Base-by-base conservation (phyloP, 2,329 filamentous ascomycete genomes). In the Sarocladiaceae sp. region DNA sequence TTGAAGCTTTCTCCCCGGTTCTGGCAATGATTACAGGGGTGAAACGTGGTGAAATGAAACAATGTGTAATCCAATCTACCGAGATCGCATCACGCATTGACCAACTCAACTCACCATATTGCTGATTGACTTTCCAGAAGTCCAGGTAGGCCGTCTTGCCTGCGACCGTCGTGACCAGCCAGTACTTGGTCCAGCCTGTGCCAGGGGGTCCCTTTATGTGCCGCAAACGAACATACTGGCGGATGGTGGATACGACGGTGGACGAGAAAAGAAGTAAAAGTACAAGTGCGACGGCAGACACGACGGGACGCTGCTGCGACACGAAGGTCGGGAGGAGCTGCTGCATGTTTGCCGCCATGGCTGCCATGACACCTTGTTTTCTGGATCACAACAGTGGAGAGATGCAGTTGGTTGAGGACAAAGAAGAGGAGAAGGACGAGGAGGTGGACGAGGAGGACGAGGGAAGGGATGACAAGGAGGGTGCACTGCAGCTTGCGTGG, bases 201-300 rank as follows among this genome's bases (percentile, higher is more conserved):
- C 54, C 33, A 15, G 49, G 50, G 4, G 58, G 58, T 5, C 58
- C 58, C n/a, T 58, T 58, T 21, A 61, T 50, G 24, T 60, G 55
- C 24, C 57, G 51, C 21, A 61, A 44, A 2, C 58, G 53, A 24
- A 53, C 50, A 56, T 58, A 61, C 15, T 56, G 55, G 32, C 51
- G 48, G 18, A 55, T 20, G 21, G 34, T 39, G 19, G 34, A 39
- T 15, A 7, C 31, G 5, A 33, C 6, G n/a, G 13, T n/a, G 12
- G 12, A 33, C 6, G 33, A 10, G 33, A 35, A 11, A 24, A 39
- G 18, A 12, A 10, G 34, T 41, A 48, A 1, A 31, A 49, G 31
- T 4, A 11, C 35, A 45, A 15, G 32, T 39, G 16, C 16, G 41
- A 18, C 20, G 26, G 19, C 31, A 43, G 15, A 20, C 39, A 33